Evolutionary conservation across 768 basidiomycete genomes (phyloP), one percentile per base, ranked within the genome.

Genomic region (Tulasnella sp.): DNA sequence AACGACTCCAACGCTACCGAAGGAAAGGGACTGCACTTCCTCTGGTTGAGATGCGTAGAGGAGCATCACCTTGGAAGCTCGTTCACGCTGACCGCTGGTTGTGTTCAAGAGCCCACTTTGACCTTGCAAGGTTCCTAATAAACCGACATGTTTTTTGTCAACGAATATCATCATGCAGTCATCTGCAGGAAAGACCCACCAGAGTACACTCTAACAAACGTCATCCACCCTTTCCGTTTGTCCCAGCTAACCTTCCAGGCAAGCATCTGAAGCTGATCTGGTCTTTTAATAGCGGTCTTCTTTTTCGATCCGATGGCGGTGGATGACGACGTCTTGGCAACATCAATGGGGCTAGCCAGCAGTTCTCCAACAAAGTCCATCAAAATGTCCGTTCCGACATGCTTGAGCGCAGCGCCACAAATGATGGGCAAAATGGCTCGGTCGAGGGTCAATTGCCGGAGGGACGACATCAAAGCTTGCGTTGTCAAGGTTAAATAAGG

Each of bases 221-320:
- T 95, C 93, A 96, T 94, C 94, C 94, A 96, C 31, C 94, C 94
- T 79, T 87, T 87, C 76, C 84, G 88, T 76, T 89, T 89, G 80
- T 96, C 93, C 93, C 93, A 94, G 38, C 85, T 86, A 29, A 96
- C 94, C 81, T 96, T 96, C 94, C 94, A 96, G 2, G 92, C 94
- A 36, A 96, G 85, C 78, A 91, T 82, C 42, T 87, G 89, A 31
- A 92, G 70, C 80, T 64, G 64, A 25, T 29, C 76, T 40, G 69
- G 39, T 54, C 67, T 58, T 31, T 58, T 36, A 22, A 54, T 68
- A 17, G 75, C 37, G 6, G 68, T 75, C 42, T 72, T 34, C 25
- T 68, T 42, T 72, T 78, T 78, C 34, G 67, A 54, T 36, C 68
- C 75, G 19, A 36, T 45, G 38, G 72, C 76, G 37, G 42, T 71